Evolutionary conservation across 148 eudicot genomes (phyloP).

Genomic region (Limonium bicolor): DNA sequence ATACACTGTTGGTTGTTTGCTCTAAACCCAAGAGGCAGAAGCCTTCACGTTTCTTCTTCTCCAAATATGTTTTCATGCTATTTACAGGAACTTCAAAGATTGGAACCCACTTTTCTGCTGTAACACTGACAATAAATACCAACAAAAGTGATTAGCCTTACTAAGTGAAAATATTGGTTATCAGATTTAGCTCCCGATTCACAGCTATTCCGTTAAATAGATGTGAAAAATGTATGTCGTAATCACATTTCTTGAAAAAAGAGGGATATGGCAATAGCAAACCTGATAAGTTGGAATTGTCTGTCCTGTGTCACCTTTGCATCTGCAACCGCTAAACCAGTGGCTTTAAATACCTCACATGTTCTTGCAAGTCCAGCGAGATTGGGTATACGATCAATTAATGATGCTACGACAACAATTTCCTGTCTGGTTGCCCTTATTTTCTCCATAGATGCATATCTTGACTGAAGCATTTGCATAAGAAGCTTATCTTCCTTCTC

Average conservation of each 20-base stretch:
- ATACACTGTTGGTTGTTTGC: constrained; percentile 91
- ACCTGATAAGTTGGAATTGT: constrained; percentile 98
- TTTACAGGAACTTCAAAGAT: constrained; percentile 66
- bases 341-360: constrained; percentile 94
- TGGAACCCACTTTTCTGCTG: constrained; percentile 98
- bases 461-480: constrained; percentile 51
- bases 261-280: no score
- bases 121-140: constrained; percentile 55
- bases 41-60: constrained; percentile 82
- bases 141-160: no score
- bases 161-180: no score
- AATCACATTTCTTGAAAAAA: no score
- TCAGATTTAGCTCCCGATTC: no score
- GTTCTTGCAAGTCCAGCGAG: constrained; percentile 97
- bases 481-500: constrained; percentile 85
- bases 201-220: no score
- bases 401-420: constrained; percentile 73
- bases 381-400: constrained; percentile 94
- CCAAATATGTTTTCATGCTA: constrained; percentile 58
- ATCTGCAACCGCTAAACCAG: constrained; percentile 66
- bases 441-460: constrained; percentile 39
- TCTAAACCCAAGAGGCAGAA: constrained; percentile 80
- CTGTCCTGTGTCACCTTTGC: constrained; percentile 59
- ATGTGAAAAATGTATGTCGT: no score
- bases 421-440: constrained; percentile 62